Evolutionary conservation across 2,329 filamentous ascomycete species (phyloP).

Genomic region (Venturia effusa): DNA sequence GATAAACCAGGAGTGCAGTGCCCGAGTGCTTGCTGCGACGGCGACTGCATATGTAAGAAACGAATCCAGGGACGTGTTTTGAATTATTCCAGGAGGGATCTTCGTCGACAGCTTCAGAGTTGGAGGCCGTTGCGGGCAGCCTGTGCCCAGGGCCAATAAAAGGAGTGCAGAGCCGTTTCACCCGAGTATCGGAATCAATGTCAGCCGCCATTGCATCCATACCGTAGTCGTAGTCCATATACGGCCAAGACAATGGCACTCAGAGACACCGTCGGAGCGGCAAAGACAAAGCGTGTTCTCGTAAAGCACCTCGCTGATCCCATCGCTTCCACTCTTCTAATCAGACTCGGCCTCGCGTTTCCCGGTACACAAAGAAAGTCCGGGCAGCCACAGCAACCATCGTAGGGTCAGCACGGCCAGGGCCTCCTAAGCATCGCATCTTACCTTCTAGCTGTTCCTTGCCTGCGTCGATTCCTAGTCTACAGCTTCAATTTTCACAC

Average conservation of each 20-base stretch:
- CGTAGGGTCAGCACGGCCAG: too few species aligned
- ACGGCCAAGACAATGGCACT: neutral
- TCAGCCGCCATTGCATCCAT: neutral
- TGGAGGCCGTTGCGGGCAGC: neutral
- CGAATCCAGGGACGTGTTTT: neutral
- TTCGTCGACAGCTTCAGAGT: neutral
- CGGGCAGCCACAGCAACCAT: too few species aligned
- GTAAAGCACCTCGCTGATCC: neutral
- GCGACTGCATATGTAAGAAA: neutral
- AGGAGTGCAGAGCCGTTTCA: neutral
- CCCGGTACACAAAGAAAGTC: too few species aligned
- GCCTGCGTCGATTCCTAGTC: too few species aligned
- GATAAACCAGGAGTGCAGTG: neutral
- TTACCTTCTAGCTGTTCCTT: too few species aligned
- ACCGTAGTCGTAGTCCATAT: too few species aligned
- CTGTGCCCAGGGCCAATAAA: neutral
- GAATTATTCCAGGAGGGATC: neutral
- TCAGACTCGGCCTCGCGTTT: neutral
- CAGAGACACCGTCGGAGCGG: neutral
- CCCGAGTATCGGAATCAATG: neutral
- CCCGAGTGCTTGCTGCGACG: neutral
- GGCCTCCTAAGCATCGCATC: too few species aligned
- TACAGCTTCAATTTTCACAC: neutral
- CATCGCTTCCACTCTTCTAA: neutral
- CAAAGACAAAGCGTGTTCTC: neutral